Base-by-base conservation (phyloP, 805 yeast species). In the Zygoascus biomembranicola region DNA sequence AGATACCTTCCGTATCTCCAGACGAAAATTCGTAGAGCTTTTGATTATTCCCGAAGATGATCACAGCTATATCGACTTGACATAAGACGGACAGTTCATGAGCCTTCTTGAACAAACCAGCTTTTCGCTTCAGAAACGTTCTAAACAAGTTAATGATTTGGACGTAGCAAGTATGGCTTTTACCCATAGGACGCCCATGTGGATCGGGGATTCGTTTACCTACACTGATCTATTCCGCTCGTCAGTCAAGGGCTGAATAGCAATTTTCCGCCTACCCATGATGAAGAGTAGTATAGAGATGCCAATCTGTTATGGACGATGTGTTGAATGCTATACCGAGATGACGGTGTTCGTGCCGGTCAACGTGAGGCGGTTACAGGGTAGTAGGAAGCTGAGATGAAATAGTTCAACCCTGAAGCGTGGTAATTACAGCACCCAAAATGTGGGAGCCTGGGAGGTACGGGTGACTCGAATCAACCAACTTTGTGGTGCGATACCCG, bases 211-310 rank as follows among this genome's bases (percentile, higher is more conserved):
- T 11, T 5, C 16, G 39, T 35, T 35, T 11, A 64, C 69, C 57
- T 63, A 66, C 64, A 73, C 75, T 39, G 71, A 62, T 11, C 77
- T 69, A 70, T 90, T 92, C 53, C 98, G 76, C 68, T 92, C 97
- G 62, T 92, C 96, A 11, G 82, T 74, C 55, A 92, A 82, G 39
- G 98, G 98, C 69, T 87, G 82, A 62, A 92, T 92, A 57, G 87
- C 94, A 59, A 92, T 92, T 70, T 92, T 94, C 73, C 97, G 85
- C 76, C 99, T 85, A 52, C 99, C 99, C 99, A 92, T 94, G 16
- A 28, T 41, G 47, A 18, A 11, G 3, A 35, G 8, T 35, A 35
- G 13, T 23, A 23, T 23, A 23, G 28, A 6, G 28, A 23, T 23
- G 28, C 28, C 28, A 6, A 23, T 4, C 28, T 23, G 28, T 23